Evolutionary conservation across 345 rosid genomes (phyloP).

Genomic region (Psidium friedrichsthalianum): DNA sequence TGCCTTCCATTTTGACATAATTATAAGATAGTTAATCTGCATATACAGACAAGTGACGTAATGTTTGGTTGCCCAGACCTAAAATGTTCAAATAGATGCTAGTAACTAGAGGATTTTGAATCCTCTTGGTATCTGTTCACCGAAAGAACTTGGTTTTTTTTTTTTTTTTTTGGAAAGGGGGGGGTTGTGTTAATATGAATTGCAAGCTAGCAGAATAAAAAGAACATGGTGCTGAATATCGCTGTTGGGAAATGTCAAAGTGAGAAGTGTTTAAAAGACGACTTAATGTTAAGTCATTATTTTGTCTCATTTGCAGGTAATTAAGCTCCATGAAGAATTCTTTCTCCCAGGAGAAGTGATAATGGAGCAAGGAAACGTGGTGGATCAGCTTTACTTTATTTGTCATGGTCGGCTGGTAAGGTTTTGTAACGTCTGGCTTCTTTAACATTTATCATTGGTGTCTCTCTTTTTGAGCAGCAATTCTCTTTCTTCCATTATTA

Average conservation of each 20-base stretch:
- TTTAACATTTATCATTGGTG: neutral
- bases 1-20: neutral
- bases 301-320: conserved; percentile 32
- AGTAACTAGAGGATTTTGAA: neutral
- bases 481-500: neutral
- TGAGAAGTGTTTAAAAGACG: neutral
- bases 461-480: neutral
- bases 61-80: neutral
- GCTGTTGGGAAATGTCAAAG: neutral
- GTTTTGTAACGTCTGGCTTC: neutral
- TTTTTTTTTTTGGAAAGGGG: neutral
- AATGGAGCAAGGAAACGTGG: conserved; percentile 80
- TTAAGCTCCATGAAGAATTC: conserved; percentile 87
- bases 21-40: neutral
- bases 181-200: neutral
- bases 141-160: neutral
- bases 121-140: neutral
- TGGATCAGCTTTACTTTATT: conserved; percentile 87
- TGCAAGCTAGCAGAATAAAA: neutral
- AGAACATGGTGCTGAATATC: neutral
- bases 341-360: conserved; percentile 95
- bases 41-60: neutral
- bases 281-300: neutral
- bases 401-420: conserved; percentile 83
- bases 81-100: neutral